Base-by-base conservation (phyloP, 345 rosid species). In the Melaleuca alternifolia region DNA sequence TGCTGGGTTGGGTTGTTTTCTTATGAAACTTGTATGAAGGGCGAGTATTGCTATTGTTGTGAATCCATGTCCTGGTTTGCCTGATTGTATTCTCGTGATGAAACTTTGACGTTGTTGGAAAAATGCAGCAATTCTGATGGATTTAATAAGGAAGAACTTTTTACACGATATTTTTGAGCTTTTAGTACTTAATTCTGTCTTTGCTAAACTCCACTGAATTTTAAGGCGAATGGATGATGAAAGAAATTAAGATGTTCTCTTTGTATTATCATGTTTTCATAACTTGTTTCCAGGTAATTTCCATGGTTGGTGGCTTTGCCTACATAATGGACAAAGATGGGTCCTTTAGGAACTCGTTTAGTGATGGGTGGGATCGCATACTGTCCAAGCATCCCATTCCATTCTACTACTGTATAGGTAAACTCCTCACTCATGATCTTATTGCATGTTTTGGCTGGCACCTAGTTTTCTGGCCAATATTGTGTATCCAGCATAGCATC, bases 261-360 rank as follows among this genome's bases (percentile, higher is more conserved):
- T 71, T 11, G 7, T 33, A 18, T 30, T 8, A 65, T 86, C 83
- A 23, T 50, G 30, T 48, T 85, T 50, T 24, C 26, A 11, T 23
- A 57, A n/a, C 84, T 83, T 59, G 16, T 65, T 84, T 87, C 14
- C 92, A 95, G 99, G 92, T 90, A 61, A 96, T 96, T 84, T 95
- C 96, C 75, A 90, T 93, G 46, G 90, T 95, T 86, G 99, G 96
- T 62, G 98, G 94, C 86, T 90, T 95, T 91, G 99, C 99, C 54
- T 97, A 93, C 88, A 53, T 96, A 61, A 93, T 97, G 98, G 99
- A 96, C 89, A 96, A 95, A 91, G 97, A 96, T 86, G 99, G 99
- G 85, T 93, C 94, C 59, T 97, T 97, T 86, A 93, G 98, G 75
- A 95, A 97, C 87, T 97, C 98, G 54, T 97, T 97, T 89, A 94